phyloP scores from a whole-genome alignment of 495 filamentous ascomycete species.

The Neurospora sp. region DNA sequence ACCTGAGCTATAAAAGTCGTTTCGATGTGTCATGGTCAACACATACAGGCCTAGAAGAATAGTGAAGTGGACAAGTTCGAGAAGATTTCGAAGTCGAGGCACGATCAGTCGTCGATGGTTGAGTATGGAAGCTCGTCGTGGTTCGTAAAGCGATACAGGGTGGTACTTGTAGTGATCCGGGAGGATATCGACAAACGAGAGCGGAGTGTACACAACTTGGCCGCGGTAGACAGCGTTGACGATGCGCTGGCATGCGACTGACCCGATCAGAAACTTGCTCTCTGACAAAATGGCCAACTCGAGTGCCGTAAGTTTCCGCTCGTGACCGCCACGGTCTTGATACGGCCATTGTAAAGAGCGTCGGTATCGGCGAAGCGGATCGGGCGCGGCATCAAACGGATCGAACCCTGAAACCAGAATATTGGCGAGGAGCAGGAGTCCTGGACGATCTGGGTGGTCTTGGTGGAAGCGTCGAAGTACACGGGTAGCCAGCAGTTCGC shows the following conservation, averaged over 20 bases:
- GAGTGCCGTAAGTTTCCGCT: slow-evolving; percentile 49
- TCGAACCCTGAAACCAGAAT: slow-evolving; percentile 55
- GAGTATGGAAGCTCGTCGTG: slow-evolving; percentile 44
- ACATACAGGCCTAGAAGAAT: slow-evolving; percentile 47
- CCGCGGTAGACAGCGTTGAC: slow-evolving; percentile 51
- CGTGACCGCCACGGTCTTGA: slow-evolving; percentile 37
- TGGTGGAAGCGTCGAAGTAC: slow-evolving; percentile 54
- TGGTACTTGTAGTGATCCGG: slow-evolving; percentile 58
- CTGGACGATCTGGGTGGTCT: slow-evolving; percentile 43
- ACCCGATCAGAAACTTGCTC: slow-evolving; percentile 48
- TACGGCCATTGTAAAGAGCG: slow-evolving; percentile 35
- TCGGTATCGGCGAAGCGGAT: slow-evolving; percentile 28
- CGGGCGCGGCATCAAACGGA: slow-evolving; percentile 49
- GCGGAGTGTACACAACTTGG: slow-evolving; percentile 50
- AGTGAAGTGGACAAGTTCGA: slow-evolving; percentile 50
- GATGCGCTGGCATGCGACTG: slow-evolving; percentile 48
- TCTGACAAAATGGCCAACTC: slow-evolving; percentile 56
- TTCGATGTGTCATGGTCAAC: slow-evolving; percentile 42
- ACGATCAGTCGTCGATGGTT: slow-evolving; percentile 61
- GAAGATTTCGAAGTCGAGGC: slow-evolving; percentile 46
- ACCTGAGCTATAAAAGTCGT: slow-evolving; percentile 29
- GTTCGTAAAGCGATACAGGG: slow-evolving; percentile 52
- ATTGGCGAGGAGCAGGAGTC: slow-evolving; percentile 47
- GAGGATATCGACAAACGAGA: slow-evolving; percentile 52
- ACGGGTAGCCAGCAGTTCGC: slow-evolving; percentile 48